Base-by-base conservation (phyloP, 2,329 filamentous ascomycete genomes). In the Sporothrix luriei region DNA sequence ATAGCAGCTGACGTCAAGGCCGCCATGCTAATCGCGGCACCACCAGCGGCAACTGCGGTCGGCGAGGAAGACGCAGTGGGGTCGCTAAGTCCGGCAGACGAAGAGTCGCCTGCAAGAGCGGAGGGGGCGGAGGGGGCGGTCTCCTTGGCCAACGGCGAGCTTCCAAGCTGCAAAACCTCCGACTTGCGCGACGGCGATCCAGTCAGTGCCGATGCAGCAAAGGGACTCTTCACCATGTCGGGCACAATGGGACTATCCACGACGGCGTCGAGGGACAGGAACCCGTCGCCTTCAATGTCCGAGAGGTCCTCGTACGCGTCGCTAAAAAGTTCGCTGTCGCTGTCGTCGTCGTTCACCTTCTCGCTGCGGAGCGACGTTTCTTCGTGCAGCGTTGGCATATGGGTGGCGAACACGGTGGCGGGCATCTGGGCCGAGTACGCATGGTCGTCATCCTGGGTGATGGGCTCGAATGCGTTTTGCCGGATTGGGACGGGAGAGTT, bases 291-390 rank as follows among this genome's bases (percentile, higher is more conserved):
- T 51, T 90, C 88, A 4, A 83, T 75, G 16, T 92, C 88, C 0
- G 86, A 87, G 0, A 90, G 80, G 71, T 93, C 90, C 78, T 94
- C 91, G 68, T 90, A 90, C 0, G 91, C 91, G 78, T 94, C 91
- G 73, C 89, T 92, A 76, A 92, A 94, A 29, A 91, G 84, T 71
- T 85, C 89, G 65, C 40, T 68, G 16, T 71, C 72, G 24, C 33
- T 54, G n/a, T 70, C 67, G 4, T 69, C 61, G 7, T 68, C 67
- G 33, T 57, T 46, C 5, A 38, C 1, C 55, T 48, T 78, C 11
- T 59, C 68, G 38, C 29, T 43, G 29, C 49, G 49, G 1, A 71
- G 68, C 29, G 70, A 51, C 1, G 57, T 29, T 40, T 71, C 80
- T n/a, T 85, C 81, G 1, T 81, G 77, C n/a, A 69, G 57, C 1